Conservation (phyloP, 1,139 yeast genomes). For the Barnettozyma hawaiiensis region DNA sequence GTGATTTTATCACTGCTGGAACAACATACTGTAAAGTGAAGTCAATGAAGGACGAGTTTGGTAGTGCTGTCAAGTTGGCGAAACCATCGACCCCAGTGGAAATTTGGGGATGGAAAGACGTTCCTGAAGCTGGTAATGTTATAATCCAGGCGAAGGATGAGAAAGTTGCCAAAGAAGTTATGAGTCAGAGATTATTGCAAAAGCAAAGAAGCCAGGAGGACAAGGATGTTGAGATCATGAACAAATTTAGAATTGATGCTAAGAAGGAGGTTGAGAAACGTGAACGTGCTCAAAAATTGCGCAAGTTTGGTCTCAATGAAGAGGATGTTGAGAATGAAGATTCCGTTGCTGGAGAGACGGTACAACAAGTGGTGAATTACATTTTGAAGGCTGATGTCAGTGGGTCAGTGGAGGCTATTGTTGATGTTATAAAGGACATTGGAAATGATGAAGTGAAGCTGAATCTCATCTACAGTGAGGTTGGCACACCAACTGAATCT, state of each 20-base stretch:
- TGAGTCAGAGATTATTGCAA: conserved; percentile 55
- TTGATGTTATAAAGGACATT: conserved; percentile 69
- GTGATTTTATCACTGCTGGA: conserved; percentile 77
- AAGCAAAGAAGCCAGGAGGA: conserved; percentile 55
- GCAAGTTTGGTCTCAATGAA: conserved; percentile 49
- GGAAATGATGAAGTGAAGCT: conserved; percentile 84
- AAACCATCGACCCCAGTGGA: conserved; percentile 91
- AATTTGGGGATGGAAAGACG: conserved; percentile 89
- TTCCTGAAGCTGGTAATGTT: conserved; percentile 90
- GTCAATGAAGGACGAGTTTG: conserved; percentile 73
- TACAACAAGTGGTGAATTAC: conserved; percentile 44
- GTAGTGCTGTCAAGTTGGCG: conserved; percentile 59
- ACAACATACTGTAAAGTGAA: conserved; percentile 80
- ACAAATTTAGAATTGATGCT: conserved; percentile 44
- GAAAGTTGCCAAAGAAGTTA: conserved; percentile 67
- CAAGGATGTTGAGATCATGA: conserved; percentile 63
- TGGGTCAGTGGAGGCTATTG: conserved; percentile 59
- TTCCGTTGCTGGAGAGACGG: conserved; percentile 22
- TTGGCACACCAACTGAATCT: conserved; percentile 79
- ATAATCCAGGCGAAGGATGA: conserved; percentile 74
- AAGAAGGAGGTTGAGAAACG: conserved; percentile 39
- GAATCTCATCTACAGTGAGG: conserved; percentile 63
- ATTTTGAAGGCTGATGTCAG: conserved; percentile 88
- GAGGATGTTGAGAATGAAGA: conserved; percentile 30
- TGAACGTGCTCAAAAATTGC: conserved; percentile 49